Conservation (phyloP, 768 basidiomycete genomes). For the Termitomyces sp. region DNA sequence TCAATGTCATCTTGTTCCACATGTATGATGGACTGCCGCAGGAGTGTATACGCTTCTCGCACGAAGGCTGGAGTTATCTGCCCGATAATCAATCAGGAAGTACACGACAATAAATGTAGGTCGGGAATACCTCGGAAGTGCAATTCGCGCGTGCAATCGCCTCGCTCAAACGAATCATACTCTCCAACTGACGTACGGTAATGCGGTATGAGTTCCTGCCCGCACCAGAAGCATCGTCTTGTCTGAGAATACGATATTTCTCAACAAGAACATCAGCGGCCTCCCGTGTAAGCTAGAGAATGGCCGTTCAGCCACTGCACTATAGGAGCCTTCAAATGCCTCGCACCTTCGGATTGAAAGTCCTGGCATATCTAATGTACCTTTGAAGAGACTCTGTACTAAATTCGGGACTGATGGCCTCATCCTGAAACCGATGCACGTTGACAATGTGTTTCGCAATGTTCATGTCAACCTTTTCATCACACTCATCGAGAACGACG, state of each 20-base stretch:
- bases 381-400: slow-evolving; percentile 94
- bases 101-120: neutral
- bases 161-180: slow-evolving; percentile 96
- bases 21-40: slow-evolving; percentile 97
- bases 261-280: slow-evolving; percentile 92
- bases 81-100: neutral
- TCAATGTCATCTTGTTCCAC: slow-evolving; percentile 99
- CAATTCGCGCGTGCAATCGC: slow-evolving; percentile 98
- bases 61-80: slow-evolving; percentile 94
- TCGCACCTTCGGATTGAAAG: slow-evolving; percentile 92
- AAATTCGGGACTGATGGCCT: slow-evolving; percentile 94
- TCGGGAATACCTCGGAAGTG: slow-evolving; percentile 65
- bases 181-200: slow-evolving; percentile 96
- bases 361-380: slow-evolving; percentile 95
- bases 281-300: slow-evolving; percentile 76
- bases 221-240: slow-evolving; percentile 86
- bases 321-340: neutral
- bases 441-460: slow-evolving; percentile 97
- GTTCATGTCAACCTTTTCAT: slow-evolving; percentile 86
- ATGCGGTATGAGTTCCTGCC: slow-evolving; percentile 94
- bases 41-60: slow-evolving; percentile 88
- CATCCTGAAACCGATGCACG: slow-evolving; percentile 92
- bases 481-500: slow-evolving; percentile 95
- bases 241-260: slow-evolving; percentile 87
- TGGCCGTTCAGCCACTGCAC: neutral